These are phyloP conservation scores for Botryotinia narcissicola DNA, from an alignment of 2,329 filamentous ascomycete species.

Conservation along the genomic window DNA sequence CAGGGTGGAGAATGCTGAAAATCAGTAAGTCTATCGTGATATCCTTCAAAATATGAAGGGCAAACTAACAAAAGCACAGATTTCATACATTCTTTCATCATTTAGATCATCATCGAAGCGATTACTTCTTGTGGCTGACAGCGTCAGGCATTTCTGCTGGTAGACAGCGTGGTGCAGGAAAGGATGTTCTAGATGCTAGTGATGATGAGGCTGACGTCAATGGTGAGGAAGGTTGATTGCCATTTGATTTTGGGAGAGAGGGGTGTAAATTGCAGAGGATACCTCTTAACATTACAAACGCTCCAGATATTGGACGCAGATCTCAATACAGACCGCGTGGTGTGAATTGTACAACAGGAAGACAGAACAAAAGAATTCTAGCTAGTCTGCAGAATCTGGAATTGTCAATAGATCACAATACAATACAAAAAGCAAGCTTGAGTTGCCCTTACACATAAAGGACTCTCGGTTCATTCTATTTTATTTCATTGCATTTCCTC, in stretches of 20 bases:
- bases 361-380: neutral
- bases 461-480: neutral
- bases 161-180: constrained; percentile 41
- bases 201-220: constrained; percentile 23
- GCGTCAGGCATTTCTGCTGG: constrained; percentile 65
- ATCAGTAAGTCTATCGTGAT: constrained; percentile 60
- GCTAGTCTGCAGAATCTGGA: neutral
- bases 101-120: constrained; percentile 69
- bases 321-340: neutral
- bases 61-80: constrained; percentile 42
- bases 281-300: neutral
- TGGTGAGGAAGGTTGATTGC: constrained; percentile 22
- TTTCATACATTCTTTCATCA: constrained; percentile 79
- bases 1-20: constrained; percentile 80
- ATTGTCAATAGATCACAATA: neutral
- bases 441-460: neutral
- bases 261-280: neutral
- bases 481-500: neutral
- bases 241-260: neutral
- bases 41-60: neutral
- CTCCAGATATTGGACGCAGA: neutral
- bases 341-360: neutral
- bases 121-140: constrained; percentile 73
- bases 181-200: constrained; percentile 19
- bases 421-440: neutral